phyloP scores from a whole-genome alignment of 345 rosid species.

The Ailanthus altissimus region DNA sequence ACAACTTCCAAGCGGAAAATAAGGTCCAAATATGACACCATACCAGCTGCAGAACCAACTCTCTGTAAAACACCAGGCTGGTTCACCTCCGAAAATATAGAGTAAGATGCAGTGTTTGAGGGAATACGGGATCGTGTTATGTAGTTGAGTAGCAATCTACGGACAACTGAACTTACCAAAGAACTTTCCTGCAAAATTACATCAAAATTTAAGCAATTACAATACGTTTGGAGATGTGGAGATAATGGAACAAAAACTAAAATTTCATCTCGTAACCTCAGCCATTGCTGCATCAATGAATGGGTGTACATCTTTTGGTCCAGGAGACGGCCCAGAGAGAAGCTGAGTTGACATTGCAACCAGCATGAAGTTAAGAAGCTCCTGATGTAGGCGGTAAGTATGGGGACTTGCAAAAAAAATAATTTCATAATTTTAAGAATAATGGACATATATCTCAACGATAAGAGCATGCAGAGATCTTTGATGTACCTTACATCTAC shows the following conservation, averaged over 20 bases:
- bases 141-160: slow-evolving; percentile 67
- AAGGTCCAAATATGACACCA: slow-evolving; percentile 24
- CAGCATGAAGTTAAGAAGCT: slow-evolving; percentile 85
- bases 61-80: slow-evolving; percentile 83
- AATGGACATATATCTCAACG: slow-evolving; percentile 15
- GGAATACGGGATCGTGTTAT: slow-evolving; percentile 53
- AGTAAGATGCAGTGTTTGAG: slow-evolving; percentile 47
- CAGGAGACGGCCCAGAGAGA: slow-evolving; percentile 71
- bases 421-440: slow-evolving; percentile 35
- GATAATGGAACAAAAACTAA: slow-evolving; percentile 15
- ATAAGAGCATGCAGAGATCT: slow-evolving; percentile 5
- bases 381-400: slow-evolving; percentile 79
- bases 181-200: slow-evolving; percentile 60
- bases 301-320: slow-evolving; percentile 74
- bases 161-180: slow-evolving; percentile 66
- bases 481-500: slow-evolving; percentile 72
- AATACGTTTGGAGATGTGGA: slow-evolving; percentile 14
- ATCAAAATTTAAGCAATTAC: slow-evolving; percentile 12
- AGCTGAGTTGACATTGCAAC: slow-evolving; percentile 94
- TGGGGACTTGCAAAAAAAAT: slow-evolving; percentile 61
- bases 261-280: slow-evolving; percentile 52
- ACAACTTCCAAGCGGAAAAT: neutral
- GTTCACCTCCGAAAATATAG: slow-evolving; percentile 52
- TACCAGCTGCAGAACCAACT: slow-evolving; percentile 94
- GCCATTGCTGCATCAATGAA: slow-evolving; percentile 88